Evolutionary conservation across 768 basidiomycete species (phyloP).

Genomic region (Phylloporus arenicola): DNA sequence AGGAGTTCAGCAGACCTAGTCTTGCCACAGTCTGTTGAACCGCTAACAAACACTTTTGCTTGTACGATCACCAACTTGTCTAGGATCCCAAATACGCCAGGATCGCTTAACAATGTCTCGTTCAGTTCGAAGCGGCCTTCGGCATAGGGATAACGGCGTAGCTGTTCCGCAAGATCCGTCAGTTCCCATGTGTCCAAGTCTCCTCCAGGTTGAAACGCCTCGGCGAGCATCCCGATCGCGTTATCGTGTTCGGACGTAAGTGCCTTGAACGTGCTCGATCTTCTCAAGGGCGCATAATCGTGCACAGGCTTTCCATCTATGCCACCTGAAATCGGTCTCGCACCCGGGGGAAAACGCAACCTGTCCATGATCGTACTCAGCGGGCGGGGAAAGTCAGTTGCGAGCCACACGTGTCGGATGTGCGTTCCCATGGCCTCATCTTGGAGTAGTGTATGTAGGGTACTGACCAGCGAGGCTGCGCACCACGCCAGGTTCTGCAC

Average conservation of each 20-base stretch:
- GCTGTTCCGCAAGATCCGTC: slow-evolving; percentile 40
- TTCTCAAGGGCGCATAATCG: slow-evolving; percentile 14
- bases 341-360: slow-evolving; percentile 13
- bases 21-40: slow-evolving; percentile 41
- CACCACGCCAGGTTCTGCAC: slow-evolving; percentile 41
- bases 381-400: slow-evolving; percentile 45
- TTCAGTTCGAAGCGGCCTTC: slow-evolving; percentile 17
- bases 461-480: slow-evolving; percentile 44
- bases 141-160: slow-evolving; percentile 20
- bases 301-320: neutral
- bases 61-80: slow-evolving; percentile 51
- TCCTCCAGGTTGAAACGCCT: slow-evolving; percentile 40
- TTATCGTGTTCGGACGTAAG: slow-evolving; percentile 39
- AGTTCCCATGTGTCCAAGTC: slow-evolving; percentile 38
- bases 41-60: slow-evolving; percentile 48
- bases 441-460: slow-evolving; percentile 34
- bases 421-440: slow-evolving; percentile 22
- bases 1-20: slow-evolving; percentile 34
- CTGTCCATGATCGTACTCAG: slow-evolving; percentile 2
- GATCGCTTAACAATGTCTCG: slow-evolving; percentile 38
- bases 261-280: slow-evolving; percentile 44
- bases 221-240: slow-evolving; percentile 40
- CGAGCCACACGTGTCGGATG: slow-evolving; percentile 47
- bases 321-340: neutral
- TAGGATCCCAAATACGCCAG: slow-evolving; percentile 49